phyloP scores from a whole-genome alignment of 2,329 filamentous ascomycete species.

The Pseudomassariella vexata region DNA sequence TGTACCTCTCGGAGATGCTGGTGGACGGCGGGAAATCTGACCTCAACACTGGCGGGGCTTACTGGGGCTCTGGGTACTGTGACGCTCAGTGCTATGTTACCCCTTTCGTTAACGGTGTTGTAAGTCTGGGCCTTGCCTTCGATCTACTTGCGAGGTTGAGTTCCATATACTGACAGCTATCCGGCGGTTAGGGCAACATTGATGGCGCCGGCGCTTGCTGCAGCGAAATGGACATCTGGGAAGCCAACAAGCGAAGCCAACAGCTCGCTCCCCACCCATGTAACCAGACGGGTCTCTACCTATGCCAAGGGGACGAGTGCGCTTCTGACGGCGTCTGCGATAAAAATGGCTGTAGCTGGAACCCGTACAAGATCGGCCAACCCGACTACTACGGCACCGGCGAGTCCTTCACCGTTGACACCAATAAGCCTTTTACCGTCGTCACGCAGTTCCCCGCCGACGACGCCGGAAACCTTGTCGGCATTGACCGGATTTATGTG shows the following conservation, averaged over 20 bases:
- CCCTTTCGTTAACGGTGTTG: slow-evolving; percentile 31
- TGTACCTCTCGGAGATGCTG: slow-evolving; percentile 58
- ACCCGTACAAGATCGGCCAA: slow-evolving; percentile 26
- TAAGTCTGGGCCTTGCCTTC: slow-evolving; percentile 14
- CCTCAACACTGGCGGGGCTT: slow-evolving; percentile 28
- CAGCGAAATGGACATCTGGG: slow-evolving; percentile 33
- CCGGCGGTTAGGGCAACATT: slow-evolving; percentile 24
- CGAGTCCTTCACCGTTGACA: slow-evolving; percentile 24
- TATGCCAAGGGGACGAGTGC: slow-evolving; percentile 24
- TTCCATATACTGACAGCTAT: slow-evolving; percentile 7
- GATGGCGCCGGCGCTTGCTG: slow-evolving; percentile 28
- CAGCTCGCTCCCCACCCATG: slow-evolving; percentile 31
- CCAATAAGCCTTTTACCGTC: slow-evolving; percentile 27
- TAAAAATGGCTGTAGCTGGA: slow-evolving; percentile 30
- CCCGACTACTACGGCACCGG: slow-evolving; percentile 25
- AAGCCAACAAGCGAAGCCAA: slow-evolving; percentile 28
- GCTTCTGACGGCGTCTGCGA: slow-evolving; percentile 24
- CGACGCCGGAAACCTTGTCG: slow-evolving; percentile 20
- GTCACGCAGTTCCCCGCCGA: slow-evolving; percentile 31
- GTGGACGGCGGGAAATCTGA: slow-evolving; percentile 47
- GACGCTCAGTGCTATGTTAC: slow-evolving; percentile 30
- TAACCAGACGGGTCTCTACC: slow-evolving; percentile 24
- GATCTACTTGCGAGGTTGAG: background rate
- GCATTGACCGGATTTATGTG: slow-evolving; percentile 28
- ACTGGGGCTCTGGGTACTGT: slow-evolving; percentile 32